Base-by-base conservation (phyloP, 495 filamentous ascomycete genomes). In the Aspergillus mulundensis region DNA sequence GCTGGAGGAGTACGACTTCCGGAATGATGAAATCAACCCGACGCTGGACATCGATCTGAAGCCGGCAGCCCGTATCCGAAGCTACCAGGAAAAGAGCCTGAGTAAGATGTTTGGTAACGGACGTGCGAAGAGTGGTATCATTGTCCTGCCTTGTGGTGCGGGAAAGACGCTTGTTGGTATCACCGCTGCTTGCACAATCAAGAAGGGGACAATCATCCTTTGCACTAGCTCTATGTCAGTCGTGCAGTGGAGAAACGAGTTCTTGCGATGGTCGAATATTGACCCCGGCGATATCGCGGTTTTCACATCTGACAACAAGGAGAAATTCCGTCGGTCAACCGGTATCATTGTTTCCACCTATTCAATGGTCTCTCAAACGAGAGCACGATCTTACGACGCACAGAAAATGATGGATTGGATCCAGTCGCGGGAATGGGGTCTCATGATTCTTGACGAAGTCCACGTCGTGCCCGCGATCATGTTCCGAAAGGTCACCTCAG, bases 51-150 rank as follows among this genome's bases (percentile, higher is more conserved):
- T 99, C 60, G 91, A 97, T 68, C 75, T 96, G 43, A 86, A 84
- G 64, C 90, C 91, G 2, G 84, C 83, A 63, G 89, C 89, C 0
- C 85, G 88, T 63, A 96, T 95, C 63, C 86, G 91, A 65, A 85
- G 82, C 60, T 97, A 97, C 63, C 95, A 99, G 71, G 94, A 99
- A 72, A 93, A 95, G 73, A 93, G 89, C 61, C 78, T 99, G 25
- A 91, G 88, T 72, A 97, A 99, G 70, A 97, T 99, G 95, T 99
- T 99, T 64, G 91, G 94, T 63, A 99, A 99, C 66, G 92, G 91
- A 53, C 84, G 94, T 66, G 91, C 94, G 19, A 94, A 95, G 72
- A 95, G 90, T 72, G 94, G 95, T 60, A 95, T 99, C 61, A 97
- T 99, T 56, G 94, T 99, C 42, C 69, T 99, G 60, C 94, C 94